Percentiles rank a stretch among this genome's conserved stretches.
Evolutionary conservation across 257 asterid genomes (phyloP).

Genomic region (Rhazya stricta): DNA sequence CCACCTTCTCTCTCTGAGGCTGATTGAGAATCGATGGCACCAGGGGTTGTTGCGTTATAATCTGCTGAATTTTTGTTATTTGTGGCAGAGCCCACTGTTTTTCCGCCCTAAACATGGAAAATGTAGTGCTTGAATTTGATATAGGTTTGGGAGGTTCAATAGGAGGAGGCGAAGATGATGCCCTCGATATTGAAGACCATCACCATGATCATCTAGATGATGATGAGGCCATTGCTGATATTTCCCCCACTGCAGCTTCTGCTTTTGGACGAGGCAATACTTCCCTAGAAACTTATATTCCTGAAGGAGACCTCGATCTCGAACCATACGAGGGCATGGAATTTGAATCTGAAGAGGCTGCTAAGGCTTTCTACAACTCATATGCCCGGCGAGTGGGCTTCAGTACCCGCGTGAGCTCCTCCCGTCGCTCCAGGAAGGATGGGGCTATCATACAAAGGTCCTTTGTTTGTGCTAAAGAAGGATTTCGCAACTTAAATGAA

Average conservation of each 20-base stretch:
- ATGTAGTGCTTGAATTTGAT: constrained; percentile 67
- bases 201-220: constrained; percentile 30
- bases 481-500: constrained; percentile 90
- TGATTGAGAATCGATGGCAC: background rate
- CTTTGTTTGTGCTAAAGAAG: constrained; percentile 95
- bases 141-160: constrained; percentile 62
- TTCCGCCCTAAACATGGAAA: constrained; percentile 54
- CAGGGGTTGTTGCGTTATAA: background rate
- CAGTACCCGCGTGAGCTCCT: constrained; percentile 96
- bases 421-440: constrained; percentile 96
- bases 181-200: constrained; percentile 19
- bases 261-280: constrained; percentile 40
- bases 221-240: constrained; percentile 44
- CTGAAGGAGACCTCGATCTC: constrained; percentile 71
- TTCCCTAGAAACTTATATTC: constrained; percentile 37
- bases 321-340: constrained; percentile 97
- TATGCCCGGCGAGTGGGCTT: constrained; percentile 96
- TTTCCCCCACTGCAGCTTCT: constrained; percentile 43
- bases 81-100: background rate
- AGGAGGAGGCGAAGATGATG: constrained; percentile 30
- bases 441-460: constrained; percentile 98
- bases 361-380: constrained; percentile 90
- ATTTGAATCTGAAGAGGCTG: constrained; percentile 97
- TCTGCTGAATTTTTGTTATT: background rate
- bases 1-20: background rate